Conservation (phyloP, 2,329 filamentous ascomycete species). For the Mycocentrospora acerina region DNA sequence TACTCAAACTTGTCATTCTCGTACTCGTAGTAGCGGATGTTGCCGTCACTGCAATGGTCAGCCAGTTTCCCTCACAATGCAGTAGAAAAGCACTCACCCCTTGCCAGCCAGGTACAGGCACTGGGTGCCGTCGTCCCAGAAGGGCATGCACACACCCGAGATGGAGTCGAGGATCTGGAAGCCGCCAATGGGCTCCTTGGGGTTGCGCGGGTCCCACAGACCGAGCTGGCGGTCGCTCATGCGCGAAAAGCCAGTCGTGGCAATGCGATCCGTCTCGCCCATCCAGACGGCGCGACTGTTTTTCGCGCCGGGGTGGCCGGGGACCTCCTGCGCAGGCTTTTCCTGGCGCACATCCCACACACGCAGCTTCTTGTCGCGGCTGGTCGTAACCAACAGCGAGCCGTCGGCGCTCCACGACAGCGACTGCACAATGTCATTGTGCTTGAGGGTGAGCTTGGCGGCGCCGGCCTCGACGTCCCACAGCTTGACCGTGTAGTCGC, state of each 20-base stretch:
- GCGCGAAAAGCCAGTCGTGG: slow-evolving; percentile 93
- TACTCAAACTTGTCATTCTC: slow-evolving; percentile 99
- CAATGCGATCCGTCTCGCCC: slow-evolving; percentile 93
- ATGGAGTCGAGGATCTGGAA: slow-evolving; percentile 92
- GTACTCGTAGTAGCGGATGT: slow-evolving; percentile 98
- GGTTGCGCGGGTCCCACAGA: slow-evolving; percentile 87
- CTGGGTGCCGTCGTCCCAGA: slow-evolving; percentile 97
- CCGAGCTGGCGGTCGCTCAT: slow-evolving; percentile 98
- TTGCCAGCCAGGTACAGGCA: slow-evolving; percentile 96
- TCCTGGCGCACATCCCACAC: slow-evolving; percentile 98
- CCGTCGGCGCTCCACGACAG: slow-evolving; percentile 94
- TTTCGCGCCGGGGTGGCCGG: slow-evolving; percentile 90
- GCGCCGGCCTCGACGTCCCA: slow-evolving; percentile 89
- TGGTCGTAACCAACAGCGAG: slow-evolving; percentile 84
- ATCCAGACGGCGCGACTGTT: slow-evolving; percentile 97
- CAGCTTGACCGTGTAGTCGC: slow-evolving; percentile 91
- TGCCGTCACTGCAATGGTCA: slow-evolving; percentile 71
- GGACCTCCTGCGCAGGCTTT: slow-evolving; percentile 77
- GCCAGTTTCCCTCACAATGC: not conserved
- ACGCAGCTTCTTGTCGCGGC: slow-evolving; percentile 95
- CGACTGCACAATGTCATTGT: slow-evolving; percentile 91
- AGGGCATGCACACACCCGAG: slow-evolving; percentile 97
- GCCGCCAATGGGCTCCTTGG: slow-evolving; percentile 78
- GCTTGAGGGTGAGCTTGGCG: slow-evolving; percentile 73
- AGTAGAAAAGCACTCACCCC: slow-evolving; percentile 62